These are phyloP conservation scores for Chlamydomonas reinhardtii DNA, from an alignment of 163 green algal genomes.

Conservation along the genomic window DNA sequence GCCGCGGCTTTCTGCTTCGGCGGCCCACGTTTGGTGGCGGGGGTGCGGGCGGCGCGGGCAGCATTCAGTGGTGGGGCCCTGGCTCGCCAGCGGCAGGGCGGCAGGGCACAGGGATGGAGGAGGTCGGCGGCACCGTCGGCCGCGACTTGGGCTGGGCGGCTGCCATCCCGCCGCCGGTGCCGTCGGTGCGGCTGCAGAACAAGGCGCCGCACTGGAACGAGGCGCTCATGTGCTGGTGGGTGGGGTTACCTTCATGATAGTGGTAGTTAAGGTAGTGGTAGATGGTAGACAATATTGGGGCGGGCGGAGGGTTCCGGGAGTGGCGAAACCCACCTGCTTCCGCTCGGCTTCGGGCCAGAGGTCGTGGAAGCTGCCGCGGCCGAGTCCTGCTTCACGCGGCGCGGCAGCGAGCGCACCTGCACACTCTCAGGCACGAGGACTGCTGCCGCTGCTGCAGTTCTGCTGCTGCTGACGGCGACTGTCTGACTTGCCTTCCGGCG, in stretches of 20 bases:
- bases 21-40: background rate
- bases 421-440: no score
- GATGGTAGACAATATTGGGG: no score
- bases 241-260: no score
- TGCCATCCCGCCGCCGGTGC: background rate
- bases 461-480: no score
- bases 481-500: background rate
- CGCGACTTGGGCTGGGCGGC: slow-evolving; percentile 1
- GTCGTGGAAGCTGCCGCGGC: no score
- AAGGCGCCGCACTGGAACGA: slow-evolving; percentile 89
- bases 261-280: no score
- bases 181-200: slow-evolving; percentile 71
- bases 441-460: no score
- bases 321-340: no score
- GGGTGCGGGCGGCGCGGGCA: background rate
- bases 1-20: background rate
- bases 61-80: background rate
- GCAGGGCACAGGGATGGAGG: background rate
- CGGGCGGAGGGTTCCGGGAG: no score
- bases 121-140: background rate
- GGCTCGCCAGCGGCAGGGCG: background rate
- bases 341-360: no score
- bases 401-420: no score
- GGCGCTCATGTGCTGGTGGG: slow-evolving; percentile 78
- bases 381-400: no score